Evolutionary conservation across 2,329 filamentous ascomycete species (phyloP).

Genomic region (Chaetomiaceae sp.): DNA sequence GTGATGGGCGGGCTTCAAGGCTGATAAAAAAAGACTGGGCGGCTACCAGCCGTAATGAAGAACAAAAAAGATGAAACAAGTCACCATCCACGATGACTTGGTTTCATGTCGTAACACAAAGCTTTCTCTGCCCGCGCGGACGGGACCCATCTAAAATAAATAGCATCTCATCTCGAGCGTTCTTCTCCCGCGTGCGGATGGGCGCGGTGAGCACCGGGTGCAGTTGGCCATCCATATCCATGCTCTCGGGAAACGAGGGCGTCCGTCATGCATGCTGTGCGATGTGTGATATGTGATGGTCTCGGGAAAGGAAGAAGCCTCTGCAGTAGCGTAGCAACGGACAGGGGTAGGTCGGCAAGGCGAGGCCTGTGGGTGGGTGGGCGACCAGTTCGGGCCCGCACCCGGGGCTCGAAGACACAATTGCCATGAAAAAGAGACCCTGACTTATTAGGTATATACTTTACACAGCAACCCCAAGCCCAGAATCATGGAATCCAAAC

Average conservation of each 20-base stretch:
- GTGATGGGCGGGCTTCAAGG: background rate
- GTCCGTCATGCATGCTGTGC: conserved; percentile 7
- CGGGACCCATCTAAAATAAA: conserved; percentile 10
- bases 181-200: background rate
- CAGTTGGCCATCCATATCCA: background rate
- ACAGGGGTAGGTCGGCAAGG: conserved; percentile 16
- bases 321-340: background rate
- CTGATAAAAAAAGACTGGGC: conserved; percentile 21
- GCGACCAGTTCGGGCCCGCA: background rate
- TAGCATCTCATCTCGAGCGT: background rate
- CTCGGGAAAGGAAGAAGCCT: conserved; percentile 3
- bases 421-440: no score
- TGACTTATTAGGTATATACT: no score
- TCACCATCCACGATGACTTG: background rate
- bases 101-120: conserved; percentile 9
- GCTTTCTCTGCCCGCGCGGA: background rate
- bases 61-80: conserved; percentile 6
- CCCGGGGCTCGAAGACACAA: no score
- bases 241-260: background rate
- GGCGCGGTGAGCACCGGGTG: background rate
- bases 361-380: conserved; percentile 11
- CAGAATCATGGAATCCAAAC: no score
- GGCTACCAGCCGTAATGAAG: conserved; percentile 11
- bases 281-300: conserved; percentile 15
- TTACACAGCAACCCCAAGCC: no score